A percentile compares a stretch with the other conserved stretches of the same genome.
phyloP scores from a whole-genome alignment of 805 yeast species.

The Grigorovia jiainica region DNA sequence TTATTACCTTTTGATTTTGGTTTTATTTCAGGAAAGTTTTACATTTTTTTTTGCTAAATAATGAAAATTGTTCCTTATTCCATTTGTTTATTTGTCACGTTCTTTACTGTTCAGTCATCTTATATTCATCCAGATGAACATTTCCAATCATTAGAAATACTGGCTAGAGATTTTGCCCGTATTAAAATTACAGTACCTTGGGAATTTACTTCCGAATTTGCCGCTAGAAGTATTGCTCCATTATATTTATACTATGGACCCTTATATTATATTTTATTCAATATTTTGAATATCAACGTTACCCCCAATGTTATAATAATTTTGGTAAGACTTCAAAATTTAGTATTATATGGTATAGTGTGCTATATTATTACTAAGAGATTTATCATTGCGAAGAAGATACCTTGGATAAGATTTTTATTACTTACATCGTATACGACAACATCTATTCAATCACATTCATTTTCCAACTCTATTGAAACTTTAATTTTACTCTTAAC shows the following conservation, averaged over 20 bases:
- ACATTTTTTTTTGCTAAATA: too few relatives aligned
- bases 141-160: constrained; percentile 77
- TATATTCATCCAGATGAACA: constrained; percentile 98
- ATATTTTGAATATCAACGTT: constrained; percentile 11
- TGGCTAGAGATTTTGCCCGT: constrained; percentile 23
- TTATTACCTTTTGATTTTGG: too few relatives aligned
- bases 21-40: too few relatives aligned
- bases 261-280: constrained; percentile 30
- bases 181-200: constrained; percentile 47
- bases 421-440: constrained; percentile 59
- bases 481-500: constrained; percentile 35
- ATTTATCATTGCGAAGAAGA: neutral
- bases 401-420: constrained; percentile 14
- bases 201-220: constrained; percentile 53
- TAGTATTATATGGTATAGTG: constrained; percentile 19
- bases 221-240: constrained; percentile 62
- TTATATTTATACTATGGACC: constrained; percentile 66
- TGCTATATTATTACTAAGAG: neutral
- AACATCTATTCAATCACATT: constrained; percentile 71
- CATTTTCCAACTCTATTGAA: constrained; percentile 84
- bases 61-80: neutral
- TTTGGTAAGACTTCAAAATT: constrained; percentile 41
- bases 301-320: constrained; percentile 47
- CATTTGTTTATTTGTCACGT: constrained; percentile 26
- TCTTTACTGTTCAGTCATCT: constrained; percentile 58